These are phyloP conservation scores for Pneumocystis carinii DNA, from an alignment of 1,139 yeast genomes.

Conservation along the genomic window DNA sequence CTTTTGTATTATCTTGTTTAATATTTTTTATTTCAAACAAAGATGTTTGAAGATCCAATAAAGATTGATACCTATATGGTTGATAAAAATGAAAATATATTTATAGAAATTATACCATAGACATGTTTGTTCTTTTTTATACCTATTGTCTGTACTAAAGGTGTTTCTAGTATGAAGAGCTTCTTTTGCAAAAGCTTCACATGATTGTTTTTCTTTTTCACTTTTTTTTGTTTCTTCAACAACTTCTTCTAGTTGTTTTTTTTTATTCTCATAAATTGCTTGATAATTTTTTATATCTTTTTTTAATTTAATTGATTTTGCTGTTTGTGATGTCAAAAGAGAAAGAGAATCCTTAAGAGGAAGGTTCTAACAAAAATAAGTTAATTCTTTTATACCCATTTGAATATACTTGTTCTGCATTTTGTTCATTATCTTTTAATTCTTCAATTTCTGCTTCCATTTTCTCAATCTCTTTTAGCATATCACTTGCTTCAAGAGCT, in stretches of 20 bases:
- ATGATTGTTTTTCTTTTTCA: neutral
- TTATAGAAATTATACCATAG: conserved; percentile 16
- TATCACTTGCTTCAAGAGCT: conserved; percentile 15
- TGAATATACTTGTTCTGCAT: conserved; percentile 29
- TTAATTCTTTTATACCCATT: conserved; percentile 18
- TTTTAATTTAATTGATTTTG: conserved; percentile 6
- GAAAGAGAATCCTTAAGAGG: conserved; percentile 8
- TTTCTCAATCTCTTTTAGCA: conserved; percentile 18
- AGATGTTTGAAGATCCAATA: neutral
- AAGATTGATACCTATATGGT: neutral
- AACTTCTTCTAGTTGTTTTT: conserved; percentile 27
- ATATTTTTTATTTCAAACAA: neutral
- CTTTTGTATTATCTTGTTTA: neutral
- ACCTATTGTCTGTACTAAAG: conserved; percentile 8
- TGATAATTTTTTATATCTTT: conserved; percentile 6
- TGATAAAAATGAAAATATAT: conserved; percentile 7
- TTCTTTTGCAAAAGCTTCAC: conserved; percentile 6
- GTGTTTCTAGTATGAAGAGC: conserved; percentile 6
- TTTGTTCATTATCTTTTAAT: conserved; percentile 22
- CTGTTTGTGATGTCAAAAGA: conserved; percentile 2
- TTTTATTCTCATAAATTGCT: conserved; percentile 3
- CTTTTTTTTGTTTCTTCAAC: conserved; percentile 13
- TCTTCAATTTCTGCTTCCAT: conserved; percentile 19
- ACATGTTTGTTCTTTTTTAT: conserved; percentile 17
- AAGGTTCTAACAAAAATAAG: conserved; percentile 21